Percentiles rank a stretch among this genome's conserved stretches.
Evolutionary conservation across 305 asterid species (phyloP).

Genomic region (Fraxinus greggii): DNA sequence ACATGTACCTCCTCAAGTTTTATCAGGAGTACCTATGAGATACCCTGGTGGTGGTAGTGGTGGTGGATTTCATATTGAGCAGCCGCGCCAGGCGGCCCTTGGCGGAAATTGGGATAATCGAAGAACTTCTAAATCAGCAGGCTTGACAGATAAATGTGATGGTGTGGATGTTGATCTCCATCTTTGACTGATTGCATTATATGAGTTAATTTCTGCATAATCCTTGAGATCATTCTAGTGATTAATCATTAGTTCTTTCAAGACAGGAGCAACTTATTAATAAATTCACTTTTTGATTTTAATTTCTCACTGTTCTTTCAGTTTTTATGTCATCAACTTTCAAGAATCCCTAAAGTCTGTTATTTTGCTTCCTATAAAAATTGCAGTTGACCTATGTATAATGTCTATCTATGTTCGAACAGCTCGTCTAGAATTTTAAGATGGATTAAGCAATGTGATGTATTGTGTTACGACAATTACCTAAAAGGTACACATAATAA

Average conservation of each 20-base stretch:
- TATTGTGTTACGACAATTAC: not conserved
- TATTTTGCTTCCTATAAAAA: not conserved
- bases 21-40: conserved; percentile 30
- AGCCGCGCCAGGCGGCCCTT: not conserved
- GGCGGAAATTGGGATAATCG: not conserved
- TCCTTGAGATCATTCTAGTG: not conserved
- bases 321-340: not conserved
- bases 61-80: not conserved
- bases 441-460: not conserved
- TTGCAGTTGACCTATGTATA: not conserved
- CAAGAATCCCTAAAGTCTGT: not conserved
- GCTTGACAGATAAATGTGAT: not conserved
- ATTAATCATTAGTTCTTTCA: not conserved
- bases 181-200: not conserved
- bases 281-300: not conserved
- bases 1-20: conserved; percentile 19
- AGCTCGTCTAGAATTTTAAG: not conserved
- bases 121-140: not conserved
- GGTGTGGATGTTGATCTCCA: conserved; percentile 7
- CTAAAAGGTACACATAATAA: too few species aligned
- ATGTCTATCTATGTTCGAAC: not conserved
- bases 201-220: not conserved
- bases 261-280: not conserved
- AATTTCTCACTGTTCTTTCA: not conserved
- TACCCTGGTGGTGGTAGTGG: not conserved